A percentile compares a stretch with the other conserved stretches of the same genome.
phyloP scores from a whole-genome alignment of 1,139 yeast genomes.

The Nakaseomyces kungkrabaensis region DNA sequence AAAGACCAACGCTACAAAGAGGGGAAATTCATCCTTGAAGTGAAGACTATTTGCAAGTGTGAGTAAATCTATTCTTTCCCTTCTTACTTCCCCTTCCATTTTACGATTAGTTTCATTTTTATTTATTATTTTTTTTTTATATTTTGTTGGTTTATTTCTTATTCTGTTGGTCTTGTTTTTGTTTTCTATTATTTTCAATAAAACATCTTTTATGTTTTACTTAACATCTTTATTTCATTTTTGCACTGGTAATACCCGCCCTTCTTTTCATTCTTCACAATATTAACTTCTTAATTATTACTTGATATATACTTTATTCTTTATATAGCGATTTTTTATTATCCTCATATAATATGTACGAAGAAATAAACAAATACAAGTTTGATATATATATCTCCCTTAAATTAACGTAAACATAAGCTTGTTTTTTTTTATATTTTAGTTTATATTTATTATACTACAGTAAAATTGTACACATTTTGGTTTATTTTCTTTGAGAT shows the following conservation, averaged over 20 bases:
- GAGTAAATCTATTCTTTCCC: background rate
- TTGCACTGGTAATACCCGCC: background rate
- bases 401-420: no score
- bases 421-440: no score
- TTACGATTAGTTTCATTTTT: background rate
- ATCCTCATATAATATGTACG: no score
- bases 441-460: background rate
- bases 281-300: background rate
- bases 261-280: background rate
- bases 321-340: background rate
- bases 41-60: slow-evolving; percentile 24
- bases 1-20: slow-evolving; percentile 34
- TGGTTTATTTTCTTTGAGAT: background rate
- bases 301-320: background rate
- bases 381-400: no score
- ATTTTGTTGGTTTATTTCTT: background rate
- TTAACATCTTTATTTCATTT: background rate
- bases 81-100: background rate
- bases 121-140: background rate
- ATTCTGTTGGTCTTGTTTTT: background rate
- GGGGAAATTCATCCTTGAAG: slow-evolving; percentile 35
- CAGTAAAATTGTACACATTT: background rate
- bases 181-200: background rate
- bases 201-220: no score
- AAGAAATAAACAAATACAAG: no score